A percentile compares a stretch with the other conserved stretches of the same genome.
Evolutionary conservation across 768 basidiomycete genomes (phyloP).

Genomic region (Xerocomellus intermedius): DNA sequence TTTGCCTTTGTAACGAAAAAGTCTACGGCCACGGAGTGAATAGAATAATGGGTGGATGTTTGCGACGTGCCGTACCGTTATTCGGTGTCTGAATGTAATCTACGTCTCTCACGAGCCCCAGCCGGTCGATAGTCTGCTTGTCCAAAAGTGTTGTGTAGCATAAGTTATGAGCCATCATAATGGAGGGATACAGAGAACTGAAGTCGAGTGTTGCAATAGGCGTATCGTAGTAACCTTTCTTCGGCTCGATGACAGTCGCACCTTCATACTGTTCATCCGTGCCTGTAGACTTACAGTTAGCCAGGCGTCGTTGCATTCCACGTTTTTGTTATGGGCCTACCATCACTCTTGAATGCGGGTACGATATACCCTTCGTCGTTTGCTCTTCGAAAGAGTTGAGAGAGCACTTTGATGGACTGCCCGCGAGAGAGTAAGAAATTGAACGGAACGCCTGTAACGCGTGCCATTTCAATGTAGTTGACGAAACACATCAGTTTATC

Average conservation of each 20-base stretch:
- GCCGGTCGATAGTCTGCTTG: constrained; percentile 69
- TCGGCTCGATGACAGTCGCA: constrained; percentile 97
- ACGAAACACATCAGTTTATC: constrained; percentile 99
- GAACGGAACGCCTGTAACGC: constrained; percentile 99
- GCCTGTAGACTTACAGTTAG: constrained; percentile 42
- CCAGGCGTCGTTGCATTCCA: background rate
- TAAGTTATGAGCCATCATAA: constrained; percentile 99
- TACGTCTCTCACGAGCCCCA: constrained; percentile 74
- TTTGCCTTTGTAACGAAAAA: constrained; percentile 71
- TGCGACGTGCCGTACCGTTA: constrained; percentile 57
- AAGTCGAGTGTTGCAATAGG: constrained; percentile 99
- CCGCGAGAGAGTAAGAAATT: constrained; percentile 92
- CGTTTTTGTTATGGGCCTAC: constrained; percentile 35
- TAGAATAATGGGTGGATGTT: background rate
- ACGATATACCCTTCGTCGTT: constrained; percentile 90
- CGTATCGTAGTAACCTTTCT: constrained; percentile 91
- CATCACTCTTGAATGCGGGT: constrained; percentile 83
- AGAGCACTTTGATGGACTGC: constrained; percentile 98
- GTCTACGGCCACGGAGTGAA: constrained; percentile 47
- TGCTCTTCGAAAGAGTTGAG: constrained; percentile 91
- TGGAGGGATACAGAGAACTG: constrained; percentile 96
- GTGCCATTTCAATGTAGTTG: constrained; percentile 98
- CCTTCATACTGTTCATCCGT: constrained; percentile 98
- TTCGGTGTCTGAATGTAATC: constrained; percentile 97
- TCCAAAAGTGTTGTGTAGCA: constrained; percentile 98